Base-by-base conservation (phyloP, 306 rosid species). In the Vigna nakashimae region DNA sequence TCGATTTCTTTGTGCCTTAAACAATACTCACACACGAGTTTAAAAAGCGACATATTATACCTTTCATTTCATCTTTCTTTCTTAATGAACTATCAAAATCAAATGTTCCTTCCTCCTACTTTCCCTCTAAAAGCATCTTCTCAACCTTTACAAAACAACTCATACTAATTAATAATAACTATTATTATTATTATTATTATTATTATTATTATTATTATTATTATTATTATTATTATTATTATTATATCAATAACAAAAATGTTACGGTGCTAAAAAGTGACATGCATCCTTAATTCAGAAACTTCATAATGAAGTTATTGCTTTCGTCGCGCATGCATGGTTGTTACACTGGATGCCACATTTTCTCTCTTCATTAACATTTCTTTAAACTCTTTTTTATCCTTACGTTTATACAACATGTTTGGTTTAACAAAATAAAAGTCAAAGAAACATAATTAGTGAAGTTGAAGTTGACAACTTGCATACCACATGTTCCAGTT, bases 291-390 rank as follows among this genome's bases (percentile, higher is more conserved):
- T 66, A 26, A 32, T 55, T 43, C 12, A 36, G 28, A 64, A 64
- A 36, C 69, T 84, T 89, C 78, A 68, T 18, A 46, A 14, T 43
- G 83, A 82, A 87, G 82, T 65, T 62, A 81, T 65, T 65, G 77
- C 65, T 79, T 64, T 84, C 75, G 20, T 69, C 42, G 51, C 9
- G 28, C 75, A 55, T 83, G 46, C 24, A 43, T 36, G 14, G 26
- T 34, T 36, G 15, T 16, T 16, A 63, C 15, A 63, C 26, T n/a
- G 7, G 48, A 63, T 24, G 13, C 14, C 65, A 59, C 42, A 58
- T 58, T 4, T 14, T 58, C 40, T 14, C 18, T 59, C 18, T 28
- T 60, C 30, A 59, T 59, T 6, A 59, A 1, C 42, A 28, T 6
- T 28, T 9, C 4, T 59, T 59, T 26, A 28, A 26, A 28, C 12